phyloP scores from a whole-genome alignment of 75 land plant genomes.

The Azolla pinnata region DNA sequence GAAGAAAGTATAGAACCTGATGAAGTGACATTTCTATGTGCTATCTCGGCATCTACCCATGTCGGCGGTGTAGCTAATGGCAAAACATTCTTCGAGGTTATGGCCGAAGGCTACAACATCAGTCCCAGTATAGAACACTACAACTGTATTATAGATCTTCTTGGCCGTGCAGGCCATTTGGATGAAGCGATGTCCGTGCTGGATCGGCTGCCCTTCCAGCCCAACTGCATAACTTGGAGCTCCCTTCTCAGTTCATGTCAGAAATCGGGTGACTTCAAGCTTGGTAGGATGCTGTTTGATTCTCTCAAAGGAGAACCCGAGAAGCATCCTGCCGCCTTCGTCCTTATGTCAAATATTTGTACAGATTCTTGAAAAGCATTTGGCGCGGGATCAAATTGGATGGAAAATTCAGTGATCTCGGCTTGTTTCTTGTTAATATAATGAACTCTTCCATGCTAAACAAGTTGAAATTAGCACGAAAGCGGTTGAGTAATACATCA shows the following conservation, averaged over 20 bases:
- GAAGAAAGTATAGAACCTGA: background rate
- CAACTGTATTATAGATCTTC: slow-evolving; percentile 15
- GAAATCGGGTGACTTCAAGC: background rate
- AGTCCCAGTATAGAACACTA: slow-evolving; percentile 23
- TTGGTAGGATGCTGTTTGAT: background rate
- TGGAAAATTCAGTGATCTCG: no score
- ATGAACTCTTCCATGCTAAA: no score
- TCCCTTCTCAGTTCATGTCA: slow-evolving; percentile 13
- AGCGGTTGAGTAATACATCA: no score
- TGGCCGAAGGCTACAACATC: slow-evolving; percentile 23
- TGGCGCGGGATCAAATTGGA: no score
- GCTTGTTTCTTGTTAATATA: no score
- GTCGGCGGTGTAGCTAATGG: slow-evolving; percentile 36
- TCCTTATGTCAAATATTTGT: slow-evolving; percentile 5
- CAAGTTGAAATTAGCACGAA: no score
- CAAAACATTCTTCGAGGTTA: slow-evolving; percentile 22
- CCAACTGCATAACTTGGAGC: slow-evolving; percentile 9
- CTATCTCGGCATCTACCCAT: slow-evolving; percentile 1
- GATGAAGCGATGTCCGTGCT: slow-evolving; percentile 10
- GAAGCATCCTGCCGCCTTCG: background rate
- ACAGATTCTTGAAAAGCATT: no score
- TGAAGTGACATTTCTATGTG: slow-evolving; percentile 4
- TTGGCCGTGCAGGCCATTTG: slow-evolving; percentile 13
- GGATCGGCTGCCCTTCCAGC: slow-evolving; percentile 9
- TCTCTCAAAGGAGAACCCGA: background rate